These are phyloP conservation scores for Monosporozyma yasuniensis DNA, from an alignment of 805 yeast species.

Conservation along the genomic window DNA sequence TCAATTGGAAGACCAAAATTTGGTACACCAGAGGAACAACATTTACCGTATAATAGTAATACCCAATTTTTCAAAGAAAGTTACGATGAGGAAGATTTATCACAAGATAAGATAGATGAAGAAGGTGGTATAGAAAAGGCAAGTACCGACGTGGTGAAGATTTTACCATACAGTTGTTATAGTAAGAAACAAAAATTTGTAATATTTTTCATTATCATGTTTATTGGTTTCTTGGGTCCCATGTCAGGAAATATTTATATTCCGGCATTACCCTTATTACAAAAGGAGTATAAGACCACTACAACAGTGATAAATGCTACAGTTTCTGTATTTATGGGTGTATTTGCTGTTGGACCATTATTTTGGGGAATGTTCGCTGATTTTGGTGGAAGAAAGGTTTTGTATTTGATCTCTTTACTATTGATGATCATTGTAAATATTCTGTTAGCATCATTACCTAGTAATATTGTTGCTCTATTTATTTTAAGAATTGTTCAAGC, in stretches of 20 bases:
- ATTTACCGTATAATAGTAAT: neutral
- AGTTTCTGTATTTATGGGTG: conserved; percentile 48
- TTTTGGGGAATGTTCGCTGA: conserved; percentile 51
- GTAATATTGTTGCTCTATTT: conserved; percentile 61
- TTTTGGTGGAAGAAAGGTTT: conserved; percentile 54
- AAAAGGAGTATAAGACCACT: conserved; percentile 34
- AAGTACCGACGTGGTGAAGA: neutral
- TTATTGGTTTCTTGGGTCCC: conserved; percentile 49
- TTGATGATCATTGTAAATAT: conserved; percentile 55
- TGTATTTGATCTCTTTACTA: conserved; percentile 47
- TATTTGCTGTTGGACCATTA: conserved; percentile 47
- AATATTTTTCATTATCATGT: conserved; percentile 35
- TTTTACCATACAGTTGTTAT: conserved; percentile 30
- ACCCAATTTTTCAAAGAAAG: neutral
- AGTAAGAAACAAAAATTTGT: conserved; percentile 26
- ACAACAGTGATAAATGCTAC: conserved; percentile 43
- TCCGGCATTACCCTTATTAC: conserved; percentile 42
- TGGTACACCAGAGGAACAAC: neutral
- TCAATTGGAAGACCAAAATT: neutral
- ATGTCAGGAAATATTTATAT: conserved; percentile 49
- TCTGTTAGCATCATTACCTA: conserved; percentile 51
- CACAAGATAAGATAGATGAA: neutral
- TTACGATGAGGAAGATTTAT: neutral
- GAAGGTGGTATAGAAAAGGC: neutral
- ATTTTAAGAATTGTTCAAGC: conserved; percentile 65